phyloP scores from a whole-genome alignment of 805 yeast genomes.

The Blastobotrys parvus region DNA sequence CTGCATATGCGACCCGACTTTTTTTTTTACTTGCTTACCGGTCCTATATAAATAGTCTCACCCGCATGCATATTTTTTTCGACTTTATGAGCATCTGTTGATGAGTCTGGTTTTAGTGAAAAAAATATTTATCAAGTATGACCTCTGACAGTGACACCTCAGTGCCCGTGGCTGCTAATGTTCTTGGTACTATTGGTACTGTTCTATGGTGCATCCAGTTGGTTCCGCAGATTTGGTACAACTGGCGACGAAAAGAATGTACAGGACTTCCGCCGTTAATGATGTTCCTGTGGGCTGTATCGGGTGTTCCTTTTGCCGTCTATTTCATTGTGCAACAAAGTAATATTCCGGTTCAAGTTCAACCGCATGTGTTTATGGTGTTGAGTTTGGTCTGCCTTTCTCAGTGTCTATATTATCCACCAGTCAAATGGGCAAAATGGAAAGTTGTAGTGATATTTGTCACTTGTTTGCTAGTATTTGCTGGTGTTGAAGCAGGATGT shows the following conservation, averaged over 20 bases:
- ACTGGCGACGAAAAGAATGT: constrained; percentile 68
- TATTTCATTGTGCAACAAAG: constrained; percentile 68
- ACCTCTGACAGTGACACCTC: background rate
- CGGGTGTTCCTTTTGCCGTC: constrained; percentile 80
- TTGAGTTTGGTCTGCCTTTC: constrained; percentile 60
- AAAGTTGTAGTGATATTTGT: constrained; percentile 33
- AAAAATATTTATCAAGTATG: too few relatives aligned
- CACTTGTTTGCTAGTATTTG: constrained; percentile 35
- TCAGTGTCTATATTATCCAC: constrained; percentile 71
- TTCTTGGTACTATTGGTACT: constrained; percentile 82
- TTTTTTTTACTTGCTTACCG: too few relatives aligned
- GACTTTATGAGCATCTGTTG: too few relatives aligned
- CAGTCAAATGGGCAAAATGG: constrained; percentile 33
- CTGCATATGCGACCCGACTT: too few relatives aligned
- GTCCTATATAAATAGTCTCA: too few relatives aligned
- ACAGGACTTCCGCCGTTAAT: constrained; percentile 83
- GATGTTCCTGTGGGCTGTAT: constrained; percentile 76
- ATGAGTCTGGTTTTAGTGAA: too few relatives aligned
- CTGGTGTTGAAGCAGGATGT: constrained; percentile 62
- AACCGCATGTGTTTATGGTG: constrained; percentile 74
- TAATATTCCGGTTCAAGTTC: constrained; percentile 71
- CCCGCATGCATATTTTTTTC: too few relatives aligned
- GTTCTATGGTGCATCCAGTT: constrained; percentile 89
- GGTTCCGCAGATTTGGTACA: constrained; percentile 73
- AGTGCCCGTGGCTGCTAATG: constrained; percentile 48